Conservation (phyloP, 2,329 filamentous ascomycete species). For the Hymenoscyphus infarciens region DNA sequence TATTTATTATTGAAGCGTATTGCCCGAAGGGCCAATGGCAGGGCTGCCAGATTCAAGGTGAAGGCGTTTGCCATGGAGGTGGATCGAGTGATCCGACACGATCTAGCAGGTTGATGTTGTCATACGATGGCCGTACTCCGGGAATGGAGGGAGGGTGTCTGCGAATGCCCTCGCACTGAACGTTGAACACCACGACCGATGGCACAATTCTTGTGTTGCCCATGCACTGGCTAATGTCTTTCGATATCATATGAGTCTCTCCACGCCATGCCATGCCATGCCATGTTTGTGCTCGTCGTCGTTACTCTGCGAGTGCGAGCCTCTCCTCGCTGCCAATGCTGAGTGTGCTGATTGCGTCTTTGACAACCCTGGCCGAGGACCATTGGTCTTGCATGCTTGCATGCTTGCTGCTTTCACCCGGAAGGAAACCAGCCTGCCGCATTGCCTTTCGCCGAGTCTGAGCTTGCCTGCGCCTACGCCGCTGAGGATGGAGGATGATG, state of each 20-base stretch:
- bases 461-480: not conserved
- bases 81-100: not conserved
- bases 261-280: no score
- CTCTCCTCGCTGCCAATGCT: no score
- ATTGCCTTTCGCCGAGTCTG: not conserved
- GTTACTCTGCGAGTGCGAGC: no score
- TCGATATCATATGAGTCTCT: no score
- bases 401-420: not conserved
- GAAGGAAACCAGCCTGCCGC: not conserved
- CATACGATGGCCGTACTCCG: not conserved
- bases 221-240: no score
- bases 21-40: not conserved
- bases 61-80: slow-evolving; percentile 1
- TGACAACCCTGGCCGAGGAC: not conserved
- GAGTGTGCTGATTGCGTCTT: not conserved
- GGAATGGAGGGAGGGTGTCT: not conserved
- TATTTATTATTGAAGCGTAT: not conserved
- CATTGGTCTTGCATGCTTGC: not conserved
- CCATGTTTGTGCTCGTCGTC: no score
- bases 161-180: not conserved
- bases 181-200: not conserved
- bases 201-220: no score
- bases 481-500: not conserved
- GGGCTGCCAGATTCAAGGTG: not conserved
- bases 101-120: not conserved